Base-by-base conservation (phyloP, 208 protist species). In the Trypanosoma lewisi region DNA sequence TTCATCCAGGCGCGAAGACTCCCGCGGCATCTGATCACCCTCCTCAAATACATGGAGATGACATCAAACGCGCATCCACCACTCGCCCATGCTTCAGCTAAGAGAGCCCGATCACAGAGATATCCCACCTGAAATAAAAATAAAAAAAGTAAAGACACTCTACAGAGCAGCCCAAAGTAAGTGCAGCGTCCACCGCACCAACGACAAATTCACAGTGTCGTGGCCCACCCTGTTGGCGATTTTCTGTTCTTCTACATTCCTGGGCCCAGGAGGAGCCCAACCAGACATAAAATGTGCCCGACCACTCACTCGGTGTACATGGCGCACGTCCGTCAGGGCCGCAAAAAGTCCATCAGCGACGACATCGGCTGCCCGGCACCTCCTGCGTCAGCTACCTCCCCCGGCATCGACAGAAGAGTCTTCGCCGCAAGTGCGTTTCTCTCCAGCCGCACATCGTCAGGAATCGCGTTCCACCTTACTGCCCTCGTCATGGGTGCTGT, bases 251-350 rank as follows among this genome's bases (percentile, higher is more conserved):
- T 11, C 16, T 5, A 75, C 36, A 2, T 44, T n/a, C 23, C 37
- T 25, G 6, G 61, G 61, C 5, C 28, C 56, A 9, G 2, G 19
- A 5, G 65, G 54, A 16, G 16, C 23, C 64, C 64, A 75, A 45
- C 3, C 68, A 36, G 65, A 75, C 69, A 75, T 75, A 62, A 71
- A 75, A 62, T 75, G 69, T 8, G 73, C 5, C 17, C 41, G 23
- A 51, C 73, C 69, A 0, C 16, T 25, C 28, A 33, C 17, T 0
- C 70, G 67, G n/a, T 23, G 7, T 23, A 75, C 3, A 39, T 31
- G 28, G 17, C 48, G 53, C 36, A 50, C 50, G 25, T 49, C 69
- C 23, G 64, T 53, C 17, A 73, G 47, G 37, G 69, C 50, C 14
- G 69, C 47, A 58, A 63, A n/a, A n/a, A 75, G 52, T 75, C 69